Evolutionary conservation across 805 yeast genomes (phyloP).

Genomic region (Wickerhamomyces strasburgensis): DNA sequence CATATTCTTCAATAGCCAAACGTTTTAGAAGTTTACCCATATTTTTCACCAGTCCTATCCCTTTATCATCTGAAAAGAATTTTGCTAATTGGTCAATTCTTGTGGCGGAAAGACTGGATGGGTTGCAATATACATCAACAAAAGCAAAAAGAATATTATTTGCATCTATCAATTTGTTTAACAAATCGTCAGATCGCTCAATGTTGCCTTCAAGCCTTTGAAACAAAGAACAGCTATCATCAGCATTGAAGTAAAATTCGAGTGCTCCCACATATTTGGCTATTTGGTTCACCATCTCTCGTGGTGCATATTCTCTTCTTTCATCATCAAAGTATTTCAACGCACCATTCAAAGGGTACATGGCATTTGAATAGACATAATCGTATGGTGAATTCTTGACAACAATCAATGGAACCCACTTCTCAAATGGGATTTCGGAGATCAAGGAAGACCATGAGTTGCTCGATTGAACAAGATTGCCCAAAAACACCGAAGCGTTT

Average conservation of each 20-base stretch:
- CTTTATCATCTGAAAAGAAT: conserved; percentile 37
- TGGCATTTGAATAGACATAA: conserved; percentile 48
- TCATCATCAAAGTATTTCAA: conserved; percentile 55
- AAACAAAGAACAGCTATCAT: conserved; percentile 24
- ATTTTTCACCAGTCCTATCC: conserved; percentile 35
- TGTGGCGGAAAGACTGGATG: conserved; percentile 41
- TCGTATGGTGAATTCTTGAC: conserved; percentile 58
- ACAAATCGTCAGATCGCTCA: conserved; percentile 21
- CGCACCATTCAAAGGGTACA: conserved; percentile 48
- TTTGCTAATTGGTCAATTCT: conserved; percentile 31
- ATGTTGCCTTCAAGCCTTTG: conserved; percentile 16
- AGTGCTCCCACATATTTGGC: conserved; percentile 28
- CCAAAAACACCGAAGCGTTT: conserved; percentile 41
- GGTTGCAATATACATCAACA: conserved; percentile 52
- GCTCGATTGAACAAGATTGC: conserved; percentile 43
- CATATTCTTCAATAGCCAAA: conserved; percentile 52
- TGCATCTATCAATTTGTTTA: conserved; percentile 27
- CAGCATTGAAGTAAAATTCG: conserved; percentile 22
- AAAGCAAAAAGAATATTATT: conserved; percentile 46
- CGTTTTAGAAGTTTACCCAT: conserved; percentile 46
- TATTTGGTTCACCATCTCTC: conserved; percentile 30
- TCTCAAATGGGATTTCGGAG: conserved; percentile 33
- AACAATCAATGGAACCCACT: conserved; percentile 45
- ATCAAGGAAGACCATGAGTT: conserved; percentile 24
- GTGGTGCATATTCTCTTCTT: conserved; percentile 43